Percentiles rank a stretch among this genome's conserved stretches.
These are phyloP conservation scores for Apiotrichum domesticum DNA, from an alignment of 1,284 basidiomycete species.

Conservation along the genomic window DNA sequence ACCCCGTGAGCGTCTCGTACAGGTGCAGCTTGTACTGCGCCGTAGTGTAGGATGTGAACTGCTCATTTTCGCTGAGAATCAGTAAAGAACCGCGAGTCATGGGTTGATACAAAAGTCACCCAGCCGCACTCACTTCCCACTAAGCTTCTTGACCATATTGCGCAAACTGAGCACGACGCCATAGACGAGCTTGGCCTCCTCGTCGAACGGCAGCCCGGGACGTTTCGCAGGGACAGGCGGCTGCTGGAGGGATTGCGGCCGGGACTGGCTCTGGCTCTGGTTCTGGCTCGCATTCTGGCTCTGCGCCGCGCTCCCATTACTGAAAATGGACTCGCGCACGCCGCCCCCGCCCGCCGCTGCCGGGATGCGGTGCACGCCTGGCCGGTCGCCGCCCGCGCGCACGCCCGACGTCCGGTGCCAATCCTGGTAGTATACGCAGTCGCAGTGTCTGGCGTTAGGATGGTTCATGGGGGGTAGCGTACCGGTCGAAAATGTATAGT, in stretches of 20 bases:
- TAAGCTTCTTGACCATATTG: slow-evolving; percentile 92
- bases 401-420: slow-evolving; percentile 76
- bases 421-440: slow-evolving; percentile 87
- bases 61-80: slow-evolving; percentile 70
- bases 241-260: too few species aligned
- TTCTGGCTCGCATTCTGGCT: too few species aligned
- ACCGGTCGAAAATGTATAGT: slow-evolving; percentile 85
- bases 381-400: slow-evolving; percentile 62
- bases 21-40: slow-evolving; percentile 89
- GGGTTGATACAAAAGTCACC: background rate
- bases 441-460: slow-evolving; percentile 62
- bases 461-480: slow-evolving; percentile 20
- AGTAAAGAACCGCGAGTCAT: background rate
- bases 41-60: slow-evolving; percentile 85
- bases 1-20: slow-evolving; percentile 84
- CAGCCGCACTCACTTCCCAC: slow-evolving; percentile 58
- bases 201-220: slow-evolving; percentile 73
- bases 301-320: background rate
- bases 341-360: slow-evolving; percentile 24
- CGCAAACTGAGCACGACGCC: slow-evolving; percentile 86
- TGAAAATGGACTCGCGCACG: slow-evolving; percentile 30
- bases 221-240: background rate
- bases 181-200: slow-evolving; percentile 96
- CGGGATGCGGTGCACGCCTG: slow-evolving; percentile 61
- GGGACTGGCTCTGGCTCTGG: too few species aligned